These are phyloP conservation scores for Parachlorella kessleri DNA, from an alignment of 139 green algal species.

Conservation along the genomic window DNA sequence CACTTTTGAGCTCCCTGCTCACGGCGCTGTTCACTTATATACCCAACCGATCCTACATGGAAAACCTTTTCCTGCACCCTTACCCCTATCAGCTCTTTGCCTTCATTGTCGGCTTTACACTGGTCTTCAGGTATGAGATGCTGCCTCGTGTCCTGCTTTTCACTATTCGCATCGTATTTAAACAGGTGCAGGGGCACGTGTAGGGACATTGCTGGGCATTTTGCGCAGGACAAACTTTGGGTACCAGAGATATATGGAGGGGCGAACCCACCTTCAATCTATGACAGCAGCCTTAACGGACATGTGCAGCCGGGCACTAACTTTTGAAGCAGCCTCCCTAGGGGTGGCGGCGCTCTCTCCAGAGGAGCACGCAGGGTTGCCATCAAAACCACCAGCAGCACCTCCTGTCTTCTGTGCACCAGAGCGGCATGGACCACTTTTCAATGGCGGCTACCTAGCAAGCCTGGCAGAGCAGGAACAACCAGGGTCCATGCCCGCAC, in stretches of 20 bases:
- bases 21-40: neutral
- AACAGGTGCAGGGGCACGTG: no score
- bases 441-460: no score
- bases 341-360: no score
- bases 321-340: neutral
- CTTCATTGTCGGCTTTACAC: neutral
- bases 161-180: no score
- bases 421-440: no score
- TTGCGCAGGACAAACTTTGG: neutral
- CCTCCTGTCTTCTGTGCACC: no score
- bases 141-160: no score
- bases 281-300: neutral
- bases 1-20: neutral
- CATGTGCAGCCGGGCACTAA: neutral
- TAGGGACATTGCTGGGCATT: no score
- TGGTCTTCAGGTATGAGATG: neutral
- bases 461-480: no score
- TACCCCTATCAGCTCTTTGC: neutral
- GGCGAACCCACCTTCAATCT: neutral
- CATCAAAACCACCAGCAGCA: no score
- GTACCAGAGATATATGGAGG: neutral
- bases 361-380: no score
- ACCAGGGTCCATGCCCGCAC: neutral
- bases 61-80: neutral
- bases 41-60: neutral